Evolutionary conservation across 371 early-diverging fungal species (phyloP).

Genomic region (Apophysomyces trapeziformis): DNA sequence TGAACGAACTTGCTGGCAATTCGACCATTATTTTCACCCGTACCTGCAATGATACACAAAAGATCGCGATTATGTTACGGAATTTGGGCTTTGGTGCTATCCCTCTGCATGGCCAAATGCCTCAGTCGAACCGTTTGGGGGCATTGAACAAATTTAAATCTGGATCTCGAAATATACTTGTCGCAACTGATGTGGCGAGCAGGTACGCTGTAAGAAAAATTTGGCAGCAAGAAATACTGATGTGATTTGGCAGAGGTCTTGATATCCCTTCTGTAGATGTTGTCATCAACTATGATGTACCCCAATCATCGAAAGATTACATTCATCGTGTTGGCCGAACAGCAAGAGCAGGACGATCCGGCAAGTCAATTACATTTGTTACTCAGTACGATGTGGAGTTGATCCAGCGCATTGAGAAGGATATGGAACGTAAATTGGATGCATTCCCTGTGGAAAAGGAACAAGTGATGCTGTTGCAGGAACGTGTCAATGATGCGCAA

Average conservation of each 20-base stretch:
- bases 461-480: conserved; percentile 88
- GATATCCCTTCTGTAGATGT: conserved; percentile 97
- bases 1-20: conserved; percentile 93
- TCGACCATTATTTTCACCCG: conserved; percentile 91
- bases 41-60: conserved; percentile 86
- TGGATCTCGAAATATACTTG: conserved; percentile 83
- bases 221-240: not conserved
- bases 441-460: conserved; percentile 85
- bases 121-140: conserved; percentile 90
- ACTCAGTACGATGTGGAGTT: conserved; percentile 97
- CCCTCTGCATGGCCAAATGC: conserved; percentile 93
- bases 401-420: conserved; percentile 92
- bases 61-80: conserved; percentile 84
- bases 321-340: conserved; percentile 98
- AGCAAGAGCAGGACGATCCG: conserved; percentile 93
- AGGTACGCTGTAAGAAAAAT: conserved; percentile 28
- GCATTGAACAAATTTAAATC: conserved; percentile 92
- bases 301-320: conserved; percentile 93
- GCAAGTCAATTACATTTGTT: conserved; percentile 94
- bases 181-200: conserved; percentile 97
- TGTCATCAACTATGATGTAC: conserved; percentile 97
- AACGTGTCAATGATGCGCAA: conserved; percentile 92
- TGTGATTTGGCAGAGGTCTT: conserved; percentile 71
- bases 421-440: conserved; percentile 84
- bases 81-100: conserved; percentile 93